Conservation (phyloP, 2,329 filamentous ascomycete genomes). For the Botryotinia calthae region DNA sequence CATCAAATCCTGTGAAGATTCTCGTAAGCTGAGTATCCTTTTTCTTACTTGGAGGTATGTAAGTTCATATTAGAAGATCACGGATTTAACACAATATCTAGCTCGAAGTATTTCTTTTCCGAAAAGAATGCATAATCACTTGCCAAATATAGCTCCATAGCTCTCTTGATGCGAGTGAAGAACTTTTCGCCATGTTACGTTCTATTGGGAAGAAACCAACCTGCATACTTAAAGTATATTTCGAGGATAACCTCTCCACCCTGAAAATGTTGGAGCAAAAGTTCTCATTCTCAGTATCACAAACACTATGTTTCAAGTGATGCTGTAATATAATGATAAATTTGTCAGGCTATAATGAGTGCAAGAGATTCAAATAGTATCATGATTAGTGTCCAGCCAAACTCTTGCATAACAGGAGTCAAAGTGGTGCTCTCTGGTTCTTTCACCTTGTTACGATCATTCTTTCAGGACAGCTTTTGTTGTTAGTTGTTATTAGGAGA, state of each 20-base stretch:
- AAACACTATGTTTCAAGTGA: neutral
- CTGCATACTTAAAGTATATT: neutral
- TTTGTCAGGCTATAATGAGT: neutral
- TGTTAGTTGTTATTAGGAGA: neutral
- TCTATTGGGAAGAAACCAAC: neutral
- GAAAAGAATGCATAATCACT: too few relatives aligned
- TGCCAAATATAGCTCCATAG: neutral
- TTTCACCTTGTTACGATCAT: too few relatives aligned
- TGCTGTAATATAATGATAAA: neutral
- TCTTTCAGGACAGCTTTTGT: neutral
- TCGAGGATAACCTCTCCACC: too few relatives aligned
- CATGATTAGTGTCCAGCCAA: neutral
- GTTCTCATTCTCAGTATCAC: neutral
- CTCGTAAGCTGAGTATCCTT: neutral
- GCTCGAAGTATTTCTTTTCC: neutral
- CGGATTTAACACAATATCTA: neutral
- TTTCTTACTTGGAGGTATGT: neutral
- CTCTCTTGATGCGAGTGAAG: neutral
- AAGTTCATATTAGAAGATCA: neutral
- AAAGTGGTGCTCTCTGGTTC: neutral
- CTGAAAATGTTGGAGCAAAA: neutral
- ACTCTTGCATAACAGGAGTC: neutral
- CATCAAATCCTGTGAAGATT: too few relatives aligned
- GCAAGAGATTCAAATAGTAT: neutral
- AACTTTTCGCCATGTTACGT: neutral